A percentile compares a stretch with the other conserved stretches of the same genome.
These are phyloP conservation scores for Microstegium vimineum DNA, from an alignment of 176 grass and related monocot species.

Conservation along the genomic window DNA sequence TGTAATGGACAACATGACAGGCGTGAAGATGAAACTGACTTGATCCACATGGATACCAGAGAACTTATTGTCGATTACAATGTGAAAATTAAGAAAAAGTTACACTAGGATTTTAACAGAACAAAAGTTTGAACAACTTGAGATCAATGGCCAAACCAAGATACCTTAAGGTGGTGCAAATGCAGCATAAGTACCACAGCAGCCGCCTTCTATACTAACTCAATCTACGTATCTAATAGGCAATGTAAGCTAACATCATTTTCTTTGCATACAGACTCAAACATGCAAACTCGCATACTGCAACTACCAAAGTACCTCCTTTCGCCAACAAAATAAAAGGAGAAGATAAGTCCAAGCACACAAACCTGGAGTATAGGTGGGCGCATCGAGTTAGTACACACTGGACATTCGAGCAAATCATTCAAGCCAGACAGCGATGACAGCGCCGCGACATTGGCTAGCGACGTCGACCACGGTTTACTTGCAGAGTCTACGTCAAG, in stretches of 20 bases:
- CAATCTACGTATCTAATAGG: not conserved
- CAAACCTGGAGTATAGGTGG: conserved; percentile 67
- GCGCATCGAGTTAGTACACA: conserved; percentile 64
- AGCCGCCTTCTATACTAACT: not conserved
- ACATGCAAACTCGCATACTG: not conserved
- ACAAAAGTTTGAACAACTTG: conserved; percentile 1
- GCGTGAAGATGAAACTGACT: not conserved
- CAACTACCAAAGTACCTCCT: conserved; percentile 3
- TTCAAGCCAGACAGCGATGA: conserved; percentile 49
- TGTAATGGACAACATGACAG: not conserved
- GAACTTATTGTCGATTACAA: not conserved
- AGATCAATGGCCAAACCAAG: not conserved
- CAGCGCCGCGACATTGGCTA: conserved; percentile 39
- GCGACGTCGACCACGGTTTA: conserved; percentile 40
- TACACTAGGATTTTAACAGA: not conserved
- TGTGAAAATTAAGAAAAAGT: not conserved
- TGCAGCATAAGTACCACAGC: not conserved
- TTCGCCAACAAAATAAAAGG: not conserved
- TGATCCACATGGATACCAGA: not conserved
- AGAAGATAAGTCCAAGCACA: not conserved
- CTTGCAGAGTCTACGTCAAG: conserved; percentile 33
- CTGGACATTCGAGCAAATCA: conserved; percentile 60
- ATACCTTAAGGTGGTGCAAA: not conserved
- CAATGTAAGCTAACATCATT: conserved; percentile 1
- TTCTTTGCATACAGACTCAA: conserved; percentile 1